Base-by-base conservation (phyloP, 495 filamentous ascomycete genomes). In the Cercophora samala region DNA sequence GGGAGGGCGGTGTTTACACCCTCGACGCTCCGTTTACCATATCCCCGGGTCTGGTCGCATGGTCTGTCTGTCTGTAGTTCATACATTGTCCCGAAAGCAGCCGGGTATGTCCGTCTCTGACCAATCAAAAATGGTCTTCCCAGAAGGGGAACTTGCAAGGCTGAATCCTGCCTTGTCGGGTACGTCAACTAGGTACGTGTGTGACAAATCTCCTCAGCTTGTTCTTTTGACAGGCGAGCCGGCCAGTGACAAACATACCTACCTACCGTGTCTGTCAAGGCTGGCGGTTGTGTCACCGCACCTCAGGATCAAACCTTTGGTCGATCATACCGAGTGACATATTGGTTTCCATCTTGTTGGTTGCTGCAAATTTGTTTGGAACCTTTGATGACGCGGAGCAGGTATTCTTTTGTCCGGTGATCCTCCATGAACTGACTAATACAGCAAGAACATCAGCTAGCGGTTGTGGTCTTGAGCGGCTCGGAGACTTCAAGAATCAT, bases 21-120 rank as follows among this genome's bases (percentile, higher is more conserved):
- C 61, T 42, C 21, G 21, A n/a, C 61, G 0, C 37, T 17, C 32
- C 61, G 61, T 54, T n/a, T 63, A 63, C 61, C 61, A 42, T 24
- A 23, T 23, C 32, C 61, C 32, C 61, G 61, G 61, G 32, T 22
- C 26, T 29, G 26, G 26, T 29, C 26, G 26, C 61, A 24, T n/a
- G 23, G n/a, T n/a, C n/a, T 60, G 23, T 18, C 17, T 9, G 4
- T 60, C 17, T 17, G 8, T 13, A 0, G 17, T 21, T n/a, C 13
- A 2, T 37, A 13, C 24, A 61, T 51, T 4, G n/a, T 22, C 61
- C 19, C 21, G 18, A 22, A 29, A 52, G 5, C 24, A 29, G 26
- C 26, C 26, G 26, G 26, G 26, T 8, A 29, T 6, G 26, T 29
- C 26, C 26, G 26, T 4, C 32, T 53, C 37, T 24, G 13, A 52